Evolutionary conservation across 148 eudicot species (phyloP).

Genomic region (Suaeda aralocaspica): DNA sequence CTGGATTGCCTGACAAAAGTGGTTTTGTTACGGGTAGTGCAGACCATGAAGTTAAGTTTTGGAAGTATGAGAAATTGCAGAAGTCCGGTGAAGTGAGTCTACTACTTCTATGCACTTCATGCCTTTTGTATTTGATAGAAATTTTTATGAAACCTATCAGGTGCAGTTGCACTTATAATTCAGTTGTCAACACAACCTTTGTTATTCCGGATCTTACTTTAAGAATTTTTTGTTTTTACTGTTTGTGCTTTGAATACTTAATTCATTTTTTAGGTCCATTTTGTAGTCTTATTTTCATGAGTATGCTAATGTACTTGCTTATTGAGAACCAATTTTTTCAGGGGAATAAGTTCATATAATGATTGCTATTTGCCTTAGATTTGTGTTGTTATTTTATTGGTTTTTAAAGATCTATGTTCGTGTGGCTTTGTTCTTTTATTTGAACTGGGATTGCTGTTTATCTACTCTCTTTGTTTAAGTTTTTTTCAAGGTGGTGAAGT

Average conservation of each 20-base stretch:
- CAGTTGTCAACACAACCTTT: neutral
- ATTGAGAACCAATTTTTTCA: neutral
- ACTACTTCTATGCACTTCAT: conserved; percentile 2
- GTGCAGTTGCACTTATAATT: neutral
- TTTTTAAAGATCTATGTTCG: neutral
- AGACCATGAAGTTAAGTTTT: conserved; percentile 91
- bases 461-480: no score
- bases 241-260: no score
- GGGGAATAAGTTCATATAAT: no score
- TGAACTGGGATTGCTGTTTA: neutral
- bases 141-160: conserved; percentile 6
- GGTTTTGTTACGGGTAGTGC: conserved; percentile 93
- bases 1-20: conserved; percentile 56
- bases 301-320: neutral
- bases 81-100: conserved; percentile 59
- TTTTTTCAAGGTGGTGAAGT: no score
- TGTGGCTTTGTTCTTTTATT: no score
- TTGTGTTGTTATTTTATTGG: neutral
- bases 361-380: no score
- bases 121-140: neutral
- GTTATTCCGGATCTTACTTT: no score
- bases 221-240: no score
- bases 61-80: conserved; percentile 58
- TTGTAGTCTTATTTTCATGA: neutral
- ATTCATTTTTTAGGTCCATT: no score